Conservation (phyloP, 2,329 filamentous ascomycete genomes). For the Colletotrichum endophyticum region DNA sequence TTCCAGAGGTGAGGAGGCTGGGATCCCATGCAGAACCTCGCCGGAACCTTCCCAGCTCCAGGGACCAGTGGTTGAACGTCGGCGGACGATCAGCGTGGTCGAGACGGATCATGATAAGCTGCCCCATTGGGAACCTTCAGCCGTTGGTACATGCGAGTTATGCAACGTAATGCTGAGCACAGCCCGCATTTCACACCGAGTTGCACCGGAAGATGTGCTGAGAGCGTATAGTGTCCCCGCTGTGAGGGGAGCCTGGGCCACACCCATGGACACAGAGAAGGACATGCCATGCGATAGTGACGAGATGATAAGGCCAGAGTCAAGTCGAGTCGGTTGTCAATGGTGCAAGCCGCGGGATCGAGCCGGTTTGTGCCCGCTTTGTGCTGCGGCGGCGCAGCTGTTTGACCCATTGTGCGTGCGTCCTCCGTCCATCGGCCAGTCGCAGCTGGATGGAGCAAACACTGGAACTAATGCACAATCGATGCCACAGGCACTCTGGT, state of each 20-base stretch:
- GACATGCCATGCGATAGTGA: slow-evolving; percentile 4
- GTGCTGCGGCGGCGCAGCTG: slow-evolving; percentile 16
- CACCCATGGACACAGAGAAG: neutral
- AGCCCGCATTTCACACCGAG: slow-evolving; percentile 11
- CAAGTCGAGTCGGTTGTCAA: slow-evolving; percentile 1
- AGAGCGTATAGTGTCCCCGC: neutral
- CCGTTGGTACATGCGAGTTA: slow-evolving; percentile 16
- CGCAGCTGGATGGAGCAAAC: slow-evolving; percentile 6
- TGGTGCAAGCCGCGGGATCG: slow-evolving; percentile 12
- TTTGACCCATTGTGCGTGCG: slow-evolving; percentile 13
- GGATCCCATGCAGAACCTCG: slow-evolving; percentile 1
- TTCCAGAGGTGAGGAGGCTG: neutral
- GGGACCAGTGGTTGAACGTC: neutral
- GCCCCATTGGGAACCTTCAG: slow-evolving; percentile 17
- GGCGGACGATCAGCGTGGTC: slow-evolving; percentile 7
- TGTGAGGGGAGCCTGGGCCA: neutral
- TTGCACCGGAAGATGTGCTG: slow-evolving; percentile 13
- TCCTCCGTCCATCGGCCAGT: neutral
- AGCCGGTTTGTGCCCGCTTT: slow-evolving; percentile 17
- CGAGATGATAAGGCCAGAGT: slow-evolving; percentile 11
- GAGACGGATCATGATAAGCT: slow-evolving; percentile 18
- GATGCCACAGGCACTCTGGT: neutral
- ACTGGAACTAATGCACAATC: slow-evolving; percentile 16
- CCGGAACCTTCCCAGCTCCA: slow-evolving; percentile 6
- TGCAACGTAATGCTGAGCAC: slow-evolving; percentile 19